Conservation (phyloP, 192 early-diverging fungal species). For the Mortierella antarctica region DNA sequence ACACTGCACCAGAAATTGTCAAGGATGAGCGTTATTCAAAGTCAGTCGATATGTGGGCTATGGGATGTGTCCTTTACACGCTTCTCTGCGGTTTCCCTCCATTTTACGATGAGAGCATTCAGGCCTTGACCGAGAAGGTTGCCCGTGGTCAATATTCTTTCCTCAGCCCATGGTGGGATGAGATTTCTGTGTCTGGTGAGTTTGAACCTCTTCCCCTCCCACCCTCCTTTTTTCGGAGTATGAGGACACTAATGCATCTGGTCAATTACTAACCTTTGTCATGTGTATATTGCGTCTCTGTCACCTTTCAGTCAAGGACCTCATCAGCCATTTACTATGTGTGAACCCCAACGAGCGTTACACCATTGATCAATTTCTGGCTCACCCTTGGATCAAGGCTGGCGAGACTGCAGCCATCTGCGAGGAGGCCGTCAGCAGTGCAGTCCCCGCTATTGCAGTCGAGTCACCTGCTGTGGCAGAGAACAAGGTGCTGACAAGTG, state of each 20-base stretch:
- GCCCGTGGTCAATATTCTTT: conserved; percentile 87
- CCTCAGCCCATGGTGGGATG: conserved; percentile 92
- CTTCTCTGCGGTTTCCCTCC: conserved; percentile 85
- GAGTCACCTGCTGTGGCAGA: conserved; percentile 21
- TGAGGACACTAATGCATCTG: neutral
- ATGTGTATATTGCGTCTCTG: neutral
- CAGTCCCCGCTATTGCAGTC: neutral
- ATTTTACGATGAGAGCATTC: conserved; percentile 85
- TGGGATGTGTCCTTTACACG: conserved; percentile 89
- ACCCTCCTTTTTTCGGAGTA: neutral
- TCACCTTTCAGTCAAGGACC: conserved; percentile 68
- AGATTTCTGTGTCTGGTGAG: conserved; percentile 73
- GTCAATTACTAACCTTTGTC: no score
- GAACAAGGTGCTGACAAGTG: conserved; percentile 30
- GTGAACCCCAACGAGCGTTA: conserved; percentile 78
- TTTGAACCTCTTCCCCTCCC: neutral
- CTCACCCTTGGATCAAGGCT: conserved; percentile 80
- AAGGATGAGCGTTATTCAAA: conserved; percentile 82
- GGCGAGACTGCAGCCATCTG: conserved; percentile 20
- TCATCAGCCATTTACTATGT: conserved; percentile 74
- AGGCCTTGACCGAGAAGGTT: conserved; percentile 84
- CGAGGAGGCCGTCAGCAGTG: conserved; percentile 22
- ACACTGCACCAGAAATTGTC: conserved; percentile 94
- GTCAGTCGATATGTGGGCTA: conserved; percentile 88
- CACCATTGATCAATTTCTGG: conserved; percentile 84